These are phyloP conservation scores for Blastobotrys attinorum DNA, from an alignment of 805 yeast genomes.

Conservation along the genomic window DNA sequence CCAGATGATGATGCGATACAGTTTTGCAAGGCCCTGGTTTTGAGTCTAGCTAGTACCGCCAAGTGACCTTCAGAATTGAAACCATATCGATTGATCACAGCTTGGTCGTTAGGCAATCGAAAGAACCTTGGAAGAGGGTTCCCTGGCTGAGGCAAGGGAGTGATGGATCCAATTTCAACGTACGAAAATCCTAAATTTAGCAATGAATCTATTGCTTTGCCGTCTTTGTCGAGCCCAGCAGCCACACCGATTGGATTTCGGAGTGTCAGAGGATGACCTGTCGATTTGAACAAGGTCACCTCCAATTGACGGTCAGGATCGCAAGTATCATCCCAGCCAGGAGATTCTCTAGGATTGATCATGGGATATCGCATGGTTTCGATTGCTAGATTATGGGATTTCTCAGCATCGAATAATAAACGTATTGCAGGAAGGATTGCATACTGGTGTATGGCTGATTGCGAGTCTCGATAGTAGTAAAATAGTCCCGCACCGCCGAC, in stretches of 20 bases:
- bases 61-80: conserved; percentile 89
- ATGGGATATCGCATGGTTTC: conserved; percentile 45
- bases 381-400: conserved; percentile 74
- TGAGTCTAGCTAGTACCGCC: conserved; percentile 59
- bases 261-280: conserved; percentile 32
- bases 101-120: conserved; percentile 74
- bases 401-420: conserved; percentile 67
- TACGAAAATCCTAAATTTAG: conserved; percentile 76
- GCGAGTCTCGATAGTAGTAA: conserved; percentile 60
- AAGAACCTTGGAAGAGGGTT: conserved; percentile 91
- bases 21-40: conserved; percentile 52
- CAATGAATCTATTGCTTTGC: conserved; percentile 79
- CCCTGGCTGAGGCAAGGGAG: conserved; percentile 91
- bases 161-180: conserved; percentile 88
- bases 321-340: conserved; percentile 20
- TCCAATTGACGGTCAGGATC: conserved; percentile 26
- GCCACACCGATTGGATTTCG: conserved; percentile 85
- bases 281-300: conserved; percentile 22
- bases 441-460: conserved; percentile 78
- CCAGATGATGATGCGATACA: conserved; percentile 18
- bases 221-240: conserved; percentile 93
- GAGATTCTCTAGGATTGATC: conserved; percentile 24
- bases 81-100: conserved; percentile 91
- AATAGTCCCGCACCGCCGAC: conserved; percentile 6
- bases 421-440: conserved; percentile 72